Evolutionary conservation across 192 early-diverging fungal genomes (phyloP), one percentile per base, ranked within the genome.

Genomic region (Geranomyces variabilis): DNA sequence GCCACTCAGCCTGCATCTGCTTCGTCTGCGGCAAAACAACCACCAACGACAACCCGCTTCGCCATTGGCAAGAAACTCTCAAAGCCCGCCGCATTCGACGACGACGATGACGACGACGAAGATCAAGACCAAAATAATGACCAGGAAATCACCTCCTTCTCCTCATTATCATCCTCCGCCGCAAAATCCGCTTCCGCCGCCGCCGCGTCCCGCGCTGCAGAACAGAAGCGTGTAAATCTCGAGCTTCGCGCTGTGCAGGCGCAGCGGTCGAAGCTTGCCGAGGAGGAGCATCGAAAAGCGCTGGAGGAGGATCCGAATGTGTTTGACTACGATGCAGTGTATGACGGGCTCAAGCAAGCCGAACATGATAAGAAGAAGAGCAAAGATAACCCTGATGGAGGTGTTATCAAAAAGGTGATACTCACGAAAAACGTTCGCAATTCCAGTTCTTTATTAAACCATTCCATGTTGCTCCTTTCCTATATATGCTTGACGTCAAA

Each of bases 271-370:
- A 51, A 45, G 61, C 41, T 49, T 3, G 70, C 66, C 19, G 74
- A 77, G 67, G 80, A 87, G 58, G 75, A 73, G 41, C 86, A 89
- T n/a, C 71, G 81, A 55, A 77, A 84, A 67, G 91, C 92, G 10
- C 70, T 93, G 0, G 83, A 84, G 33, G 82, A 91, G 71, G 91
- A 93, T 69, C 75, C 91, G 13, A 86, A 73, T 49, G 81, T 90
- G 1, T 93, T 90, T 79, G 91, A 92, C 64, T 93, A 93, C 70
- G 92, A 93, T 69, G 89, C 77, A 12, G 87, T 88, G 0, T 93
- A 91, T 72, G 92, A 93, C 55, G 82, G 85, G 56, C 71, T 92
- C 33, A 92, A 92, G 63, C 79, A 77, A 21, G 80, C 67, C 0
- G 89, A 91, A 45, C 77, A 71, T 14, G 75, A 80, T 0, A 75